Evolutionary conservation across 257 asterid species (phyloP).

Genomic region (Jaltomata sinuosa): DNA sequence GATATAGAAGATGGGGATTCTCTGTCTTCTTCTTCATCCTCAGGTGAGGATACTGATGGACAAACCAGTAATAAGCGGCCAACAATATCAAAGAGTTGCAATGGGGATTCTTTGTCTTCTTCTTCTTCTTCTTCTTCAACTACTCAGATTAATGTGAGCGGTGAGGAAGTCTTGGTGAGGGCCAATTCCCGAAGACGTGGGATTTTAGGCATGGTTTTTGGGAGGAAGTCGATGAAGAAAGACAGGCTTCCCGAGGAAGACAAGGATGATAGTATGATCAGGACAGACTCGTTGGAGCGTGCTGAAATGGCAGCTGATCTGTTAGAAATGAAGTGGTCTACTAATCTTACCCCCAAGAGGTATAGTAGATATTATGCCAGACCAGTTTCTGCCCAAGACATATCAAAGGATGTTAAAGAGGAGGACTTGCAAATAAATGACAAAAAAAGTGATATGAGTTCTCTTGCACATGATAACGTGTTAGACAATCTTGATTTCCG

Average conservation of each 20-base stretch:
- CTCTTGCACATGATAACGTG: background rate
- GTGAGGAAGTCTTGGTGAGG: constrained; percentile 30
- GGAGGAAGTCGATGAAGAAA: constrained; percentile 34
- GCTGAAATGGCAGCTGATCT: constrained; percentile 97
- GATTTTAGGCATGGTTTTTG: constrained; percentile 55
- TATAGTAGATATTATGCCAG: constrained; percentile 16
- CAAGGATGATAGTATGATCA: constrained; percentile 11
- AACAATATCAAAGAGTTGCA: constrained; percentile 38
- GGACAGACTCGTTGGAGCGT: constrained; percentile 59
- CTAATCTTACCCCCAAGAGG: constrained; percentile 51
- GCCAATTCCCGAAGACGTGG: constrained; percentile 40
- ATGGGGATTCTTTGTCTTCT: no score
- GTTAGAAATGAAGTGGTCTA: constrained; percentile 88
- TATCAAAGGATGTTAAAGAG: constrained; percentile 14
- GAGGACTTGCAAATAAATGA: constrained; percentile 9
- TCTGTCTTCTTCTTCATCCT: constrained; percentile 39
- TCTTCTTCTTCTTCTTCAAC: no score
- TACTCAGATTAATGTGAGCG: constrained; percentile 13
- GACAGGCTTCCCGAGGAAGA: constrained; percentile 20
- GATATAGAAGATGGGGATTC: constrained; percentile 39
- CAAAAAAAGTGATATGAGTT: background rate
- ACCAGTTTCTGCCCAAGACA: constrained; percentile 15
- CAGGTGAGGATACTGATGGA: constrained; percentile 56
- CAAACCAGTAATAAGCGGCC: constrained; percentile 19
- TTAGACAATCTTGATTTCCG: background rate